Evolutionary conservation across 1,284 basidiomycete genomes (phyloP).

Genomic region (Coniferiporia sulphurascens): DNA sequence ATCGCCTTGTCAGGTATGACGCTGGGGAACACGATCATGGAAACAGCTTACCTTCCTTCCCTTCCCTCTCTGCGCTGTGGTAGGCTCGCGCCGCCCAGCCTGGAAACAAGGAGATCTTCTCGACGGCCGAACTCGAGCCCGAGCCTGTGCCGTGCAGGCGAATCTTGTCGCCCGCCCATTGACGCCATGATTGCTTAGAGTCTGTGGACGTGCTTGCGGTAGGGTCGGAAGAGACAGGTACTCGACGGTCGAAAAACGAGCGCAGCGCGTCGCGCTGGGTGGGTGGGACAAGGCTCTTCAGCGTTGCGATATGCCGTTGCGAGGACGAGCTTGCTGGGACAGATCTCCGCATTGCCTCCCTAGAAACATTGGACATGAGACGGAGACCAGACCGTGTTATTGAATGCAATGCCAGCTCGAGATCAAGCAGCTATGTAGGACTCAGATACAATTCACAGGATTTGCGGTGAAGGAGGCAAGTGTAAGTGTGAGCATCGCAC

Average conservation of each 20-base stretch:
- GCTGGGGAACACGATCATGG: neutral
- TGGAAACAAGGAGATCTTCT: constrained; percentile 35
- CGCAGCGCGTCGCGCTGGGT: constrained; percentile 31
- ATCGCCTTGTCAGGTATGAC: neutral
- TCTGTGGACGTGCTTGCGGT: neutral
- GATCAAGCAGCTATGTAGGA: neutral
- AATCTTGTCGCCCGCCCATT: constrained; percentile 48
- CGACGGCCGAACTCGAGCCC: constrained; percentile 22
- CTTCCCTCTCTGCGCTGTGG: constrained; percentile 19
- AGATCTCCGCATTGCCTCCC: constrained; percentile 6
- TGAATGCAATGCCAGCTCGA: neutral
- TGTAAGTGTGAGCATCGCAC: too few species aligned
- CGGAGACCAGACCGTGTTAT: neutral
- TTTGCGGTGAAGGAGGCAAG: too few species aligned
- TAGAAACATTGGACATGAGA: constrained; percentile 9
- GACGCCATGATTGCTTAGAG: constrained; percentile 35
- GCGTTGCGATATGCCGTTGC: constrained; percentile 26
- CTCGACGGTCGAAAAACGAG: constrained; percentile 22
- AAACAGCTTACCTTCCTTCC: constrained; percentile 16
- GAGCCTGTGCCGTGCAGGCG: constrained; percentile 24
- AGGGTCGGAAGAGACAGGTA: neutral
- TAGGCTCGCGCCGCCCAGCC: constrained; percentile 38
- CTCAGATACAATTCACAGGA: too few species aligned
- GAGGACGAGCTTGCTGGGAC: constrained; percentile 26
- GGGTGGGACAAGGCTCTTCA: constrained; percentile 39